phyloP scores from a whole-genome alignment of 2,329 filamentous ascomycete species.

The Sporothrix inflata region DNA sequence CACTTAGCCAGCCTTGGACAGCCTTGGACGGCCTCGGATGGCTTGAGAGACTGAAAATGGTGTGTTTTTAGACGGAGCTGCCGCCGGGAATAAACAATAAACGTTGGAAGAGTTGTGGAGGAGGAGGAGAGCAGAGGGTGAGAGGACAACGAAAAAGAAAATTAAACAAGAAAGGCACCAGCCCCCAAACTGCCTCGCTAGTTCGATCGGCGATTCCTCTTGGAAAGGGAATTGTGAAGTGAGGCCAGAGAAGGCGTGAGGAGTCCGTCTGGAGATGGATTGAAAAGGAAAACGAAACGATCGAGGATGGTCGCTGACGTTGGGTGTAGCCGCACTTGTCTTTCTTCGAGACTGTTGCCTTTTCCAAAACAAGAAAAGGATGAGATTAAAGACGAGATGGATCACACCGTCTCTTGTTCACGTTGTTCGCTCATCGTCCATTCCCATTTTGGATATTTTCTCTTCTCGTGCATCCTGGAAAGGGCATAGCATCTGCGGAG shows the following conservation, averaged over 20 bases:
- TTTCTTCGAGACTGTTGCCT: too few relatives aligned
- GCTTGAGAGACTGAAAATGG: too few relatives aligned
- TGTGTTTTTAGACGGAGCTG: too few relatives aligned
- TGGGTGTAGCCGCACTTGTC: too few relatives aligned
- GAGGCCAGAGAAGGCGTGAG: not conserved
- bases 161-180: not conserved
- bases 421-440: not conserved
- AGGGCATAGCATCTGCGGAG: slow-evolving; percentile 3
- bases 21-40: too few relatives aligned
- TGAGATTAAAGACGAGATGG: not conserved
- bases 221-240: not conserved
- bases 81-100: too few relatives aligned
- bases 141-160: slow-evolving; percentile 3
- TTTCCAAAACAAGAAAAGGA: not conserved
- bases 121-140: not conserved
- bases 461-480: not conserved
- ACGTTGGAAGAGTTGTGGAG: too few relatives aligned
- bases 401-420: not conserved
- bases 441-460: not conserved
- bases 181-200: slow-evolving; percentile 6
- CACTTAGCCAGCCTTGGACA: too few relatives aligned
- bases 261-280: not conserved
- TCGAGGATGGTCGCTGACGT: not conserved
- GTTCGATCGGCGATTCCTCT: not conserved
- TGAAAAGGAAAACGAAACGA: not conserved